These are phyloP conservation scores for Oxyria digyna DNA, from an alignment of 148 eudicot species.

Conservation along the genomic window DNA sequence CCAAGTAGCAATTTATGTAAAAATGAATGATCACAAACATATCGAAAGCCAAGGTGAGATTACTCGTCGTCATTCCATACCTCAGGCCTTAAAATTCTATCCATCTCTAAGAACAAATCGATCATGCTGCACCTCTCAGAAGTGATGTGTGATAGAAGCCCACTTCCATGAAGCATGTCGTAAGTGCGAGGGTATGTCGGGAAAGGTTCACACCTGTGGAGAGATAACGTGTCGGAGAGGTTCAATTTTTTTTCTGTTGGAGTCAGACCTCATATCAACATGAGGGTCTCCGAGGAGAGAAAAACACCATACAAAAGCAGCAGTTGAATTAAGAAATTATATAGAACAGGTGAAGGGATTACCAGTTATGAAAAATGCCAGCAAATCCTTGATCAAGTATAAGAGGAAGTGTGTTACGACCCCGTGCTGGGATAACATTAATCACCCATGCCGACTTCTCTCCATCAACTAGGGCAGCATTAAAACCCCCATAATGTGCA, in stretches of 20 bases:
- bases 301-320: not conserved
- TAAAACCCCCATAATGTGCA: conserved; percentile 9
- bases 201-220: conserved; percentile 8
- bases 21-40: not conserved
- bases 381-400: conserved; percentile 12
- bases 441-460: conserved; percentile 6
- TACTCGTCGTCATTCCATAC: not conserved
- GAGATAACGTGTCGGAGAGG: not conserved
- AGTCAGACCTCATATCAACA: not conserved
- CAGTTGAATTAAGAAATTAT: too few relatives aligned
- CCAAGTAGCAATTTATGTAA: not conserved
- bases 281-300: not conserved
- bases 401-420: conserved; percentile 8
- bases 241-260: not conserved
- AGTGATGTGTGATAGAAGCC: conserved; percentile 4
- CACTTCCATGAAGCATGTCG: conserved; percentile 11
- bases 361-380: conserved; percentile 6
- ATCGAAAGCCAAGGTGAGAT: not conserved
- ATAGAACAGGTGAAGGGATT: not conserved
- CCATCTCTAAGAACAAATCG: conserved; percentile 11
- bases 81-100: conserved; percentile 11
- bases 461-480: conserved; percentile 2
- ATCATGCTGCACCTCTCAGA: conserved; percentile 5
- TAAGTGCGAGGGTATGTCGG: conserved; percentile 9
- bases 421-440: conserved; percentile 8